Conservation (phyloP, 2,329 filamentous ascomycete species). For the Clarireedia homoeocarpa region DNA sequence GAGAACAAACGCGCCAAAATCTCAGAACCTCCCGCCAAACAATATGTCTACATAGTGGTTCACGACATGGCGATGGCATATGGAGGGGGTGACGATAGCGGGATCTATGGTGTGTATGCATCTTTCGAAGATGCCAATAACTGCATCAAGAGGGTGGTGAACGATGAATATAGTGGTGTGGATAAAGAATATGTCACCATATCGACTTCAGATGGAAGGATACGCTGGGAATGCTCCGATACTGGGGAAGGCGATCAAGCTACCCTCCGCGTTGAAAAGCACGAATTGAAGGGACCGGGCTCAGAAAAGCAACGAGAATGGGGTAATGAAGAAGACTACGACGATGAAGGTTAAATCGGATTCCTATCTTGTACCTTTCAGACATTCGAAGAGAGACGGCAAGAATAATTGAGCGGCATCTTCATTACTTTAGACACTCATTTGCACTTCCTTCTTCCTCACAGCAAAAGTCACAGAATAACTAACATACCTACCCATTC, state of each 20-base stretch:
- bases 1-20: not conserved
- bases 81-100: not conserved
- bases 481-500: too few species aligned
- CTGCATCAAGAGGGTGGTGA: not conserved
- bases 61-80: not conserved
- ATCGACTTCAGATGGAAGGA: not conserved
- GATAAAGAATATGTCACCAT: not conserved
- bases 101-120: not conserved
- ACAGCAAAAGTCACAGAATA: too few species aligned
- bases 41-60: not conserved
- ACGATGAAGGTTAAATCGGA: not conserved
- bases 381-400: not conserved
- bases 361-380: not conserved
- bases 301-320: not conserved
- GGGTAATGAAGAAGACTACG: not conserved
- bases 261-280: not conserved
- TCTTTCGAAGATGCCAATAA: slow-evolving; percentile 1
- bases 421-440: too few species aligned
- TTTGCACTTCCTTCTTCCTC: too few species aligned
- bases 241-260: not conserved
- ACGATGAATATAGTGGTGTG: not conserved
- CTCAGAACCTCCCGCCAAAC: not conserved
- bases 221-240: not conserved
- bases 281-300: not conserved
- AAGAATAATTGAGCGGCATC: too few species aligned